These are phyloP conservation scores for Dorcoceras hygrometricum DNA, from an alignment of 257 asterid genomes.

Conservation along the genomic window DNA sequence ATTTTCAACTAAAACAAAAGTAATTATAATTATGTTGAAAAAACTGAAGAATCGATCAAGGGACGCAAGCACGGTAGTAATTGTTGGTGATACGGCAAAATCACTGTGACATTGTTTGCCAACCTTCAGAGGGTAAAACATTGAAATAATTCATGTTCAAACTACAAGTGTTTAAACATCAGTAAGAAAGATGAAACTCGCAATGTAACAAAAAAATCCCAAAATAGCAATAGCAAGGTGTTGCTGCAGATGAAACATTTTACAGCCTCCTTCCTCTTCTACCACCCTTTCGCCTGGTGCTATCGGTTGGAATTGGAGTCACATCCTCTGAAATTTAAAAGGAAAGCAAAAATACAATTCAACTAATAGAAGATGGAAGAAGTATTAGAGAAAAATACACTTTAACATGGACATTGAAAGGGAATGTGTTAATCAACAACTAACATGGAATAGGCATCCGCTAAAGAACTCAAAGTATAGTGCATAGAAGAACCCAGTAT, in stretches of 20 bases:
- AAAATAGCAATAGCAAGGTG: constrained; percentile 14
- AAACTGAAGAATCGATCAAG: too few species aligned
- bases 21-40: too few species aligned
- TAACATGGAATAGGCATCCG: not conserved
- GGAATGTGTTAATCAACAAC: not conserved
- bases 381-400: not conserved
- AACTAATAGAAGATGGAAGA: not conserved
- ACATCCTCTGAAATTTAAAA: constrained; percentile 48
- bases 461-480: not conserved
- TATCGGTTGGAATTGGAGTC: constrained; percentile 72
- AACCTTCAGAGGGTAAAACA: constrained; percentile 25
- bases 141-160: constrained; percentile 16
- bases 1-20: too few species aligned
- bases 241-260: constrained; percentile 3
- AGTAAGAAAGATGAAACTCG: constrained; percentile 23
- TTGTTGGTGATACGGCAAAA: not conserved
- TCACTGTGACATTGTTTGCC: not conserved
- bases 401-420: not conserved
- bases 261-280: constrained; percentile 73
- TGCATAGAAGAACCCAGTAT: not conserved
- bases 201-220: constrained; percentile 12
- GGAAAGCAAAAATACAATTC: not conserved
- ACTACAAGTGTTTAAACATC: too few species aligned
- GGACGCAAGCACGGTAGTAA: not conserved
- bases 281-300: constrained; percentile 73